Base-by-base conservation (phyloP, 768 basidiomycete genomes). In the Guyanaporus albipodus region DNA sequence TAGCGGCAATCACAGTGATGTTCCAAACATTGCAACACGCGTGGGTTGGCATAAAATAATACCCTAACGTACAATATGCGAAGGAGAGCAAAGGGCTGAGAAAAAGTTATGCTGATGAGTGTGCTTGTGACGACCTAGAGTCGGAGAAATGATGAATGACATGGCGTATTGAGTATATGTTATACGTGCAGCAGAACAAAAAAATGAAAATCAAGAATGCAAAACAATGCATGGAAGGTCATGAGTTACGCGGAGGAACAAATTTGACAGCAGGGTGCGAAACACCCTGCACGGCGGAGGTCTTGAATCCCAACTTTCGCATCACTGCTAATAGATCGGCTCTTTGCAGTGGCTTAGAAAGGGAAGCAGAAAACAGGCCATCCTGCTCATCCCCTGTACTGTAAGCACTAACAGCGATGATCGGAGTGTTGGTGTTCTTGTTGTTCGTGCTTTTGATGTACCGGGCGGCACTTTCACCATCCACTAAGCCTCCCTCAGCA, bases 401-500 rank as follows among this genome's bases (percentile, higher is more conserved):
- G 64, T 92, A 92, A 26, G 90, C 91, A 62, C 89, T 94, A 41
- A 95, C 83, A 43, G 91, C 87, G 50, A 95, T 82, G 42, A 94
- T 97, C 0, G 95, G 95, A 10, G 92, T 94, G 56, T 79, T 84
- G 41, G 87, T 83, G 59, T 98, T 98, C 72, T 86, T 94, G 74
- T 91, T 92, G 65, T 90, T 91, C 15, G 94, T 97, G 56, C 85
- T 92, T 73, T 92, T 92, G 73, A 99, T 95, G 70, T 96, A 97
- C 44, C 92, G 79, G 10, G 96, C 94, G 27, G 96, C 96, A 55
- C 89, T 86, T 69, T 98, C 95, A 29, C 95, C 96, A 62, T 93
- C 93, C 57, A 98, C 91, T 82, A 64, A 64, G 45, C 34, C 22
- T 10, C 44, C 22, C 18, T 60, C 48, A 61, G 42, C 43, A 37